A percentile compares a stretch with the other conserved stretches of the same genome.
Evolutionary conservation across 441 rosid genomes (phyloP).

Genomic region (Macaranga tanarius): DNA sequence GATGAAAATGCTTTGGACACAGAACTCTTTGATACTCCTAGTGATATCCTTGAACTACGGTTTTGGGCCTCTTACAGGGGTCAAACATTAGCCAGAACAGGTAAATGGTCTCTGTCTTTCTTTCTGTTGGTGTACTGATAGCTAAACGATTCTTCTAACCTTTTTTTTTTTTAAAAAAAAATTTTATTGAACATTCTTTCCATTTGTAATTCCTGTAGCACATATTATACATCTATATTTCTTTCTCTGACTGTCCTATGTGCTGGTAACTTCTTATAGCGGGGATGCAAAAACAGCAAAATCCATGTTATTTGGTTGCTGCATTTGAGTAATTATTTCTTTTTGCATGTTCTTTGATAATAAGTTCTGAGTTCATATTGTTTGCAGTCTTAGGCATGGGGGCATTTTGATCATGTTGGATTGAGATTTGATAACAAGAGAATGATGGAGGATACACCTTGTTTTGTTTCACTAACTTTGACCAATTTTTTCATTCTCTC

Average conservation of each 20-base stretch:
- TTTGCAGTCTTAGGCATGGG: not conserved
- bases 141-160: not conserved
- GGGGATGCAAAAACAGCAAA: not conserved
- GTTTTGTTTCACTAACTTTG: not conserved
- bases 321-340: not conserved
- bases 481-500: not conserved
- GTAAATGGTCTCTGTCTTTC: constrained; percentile 33
- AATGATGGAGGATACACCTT: not conserved
- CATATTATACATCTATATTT: not conserved
- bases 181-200: not conserved
- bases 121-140: not conserved
- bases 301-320: not conserved
- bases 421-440: not conserved
- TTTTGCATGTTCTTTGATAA: not conserved
- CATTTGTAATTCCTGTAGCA: not conserved
- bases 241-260: not conserved
- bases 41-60: constrained; percentile 90
- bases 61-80: constrained; percentile 99
- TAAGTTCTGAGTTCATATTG: not conserved
- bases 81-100: constrained; percentile 96
- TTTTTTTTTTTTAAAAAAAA: not conserved
- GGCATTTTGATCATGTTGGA: not conserved
- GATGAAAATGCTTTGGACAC: constrained; percentile 80
- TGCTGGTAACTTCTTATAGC: not conserved
- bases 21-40: constrained; percentile 66